Conservation (phyloP, 2,329 filamentous ascomycete genomes). For the Dothideomycetes sp. region DNA sequence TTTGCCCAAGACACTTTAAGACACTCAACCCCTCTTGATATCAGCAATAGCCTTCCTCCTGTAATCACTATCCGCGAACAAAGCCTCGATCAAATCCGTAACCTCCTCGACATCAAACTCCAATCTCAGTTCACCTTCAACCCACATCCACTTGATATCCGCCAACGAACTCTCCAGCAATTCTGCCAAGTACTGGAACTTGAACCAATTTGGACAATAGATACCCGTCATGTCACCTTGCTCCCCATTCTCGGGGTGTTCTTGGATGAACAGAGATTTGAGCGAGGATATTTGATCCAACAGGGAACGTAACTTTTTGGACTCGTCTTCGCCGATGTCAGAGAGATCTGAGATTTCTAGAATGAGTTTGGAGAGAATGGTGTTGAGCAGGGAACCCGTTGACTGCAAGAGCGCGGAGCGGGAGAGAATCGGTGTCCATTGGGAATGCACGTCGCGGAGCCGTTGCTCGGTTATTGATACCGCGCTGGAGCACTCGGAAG, state of each 20-base stretch:
- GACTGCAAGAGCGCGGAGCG: conserved; percentile 53
- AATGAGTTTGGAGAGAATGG: conserved; percentile 50
- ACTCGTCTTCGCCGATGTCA: conserved; percentile 56
- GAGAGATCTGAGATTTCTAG: conserved; percentile 53
- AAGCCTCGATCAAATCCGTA: conserved; percentile 52
- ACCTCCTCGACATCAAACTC: conserved; percentile 55
- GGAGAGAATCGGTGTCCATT: conserved; percentile 51
- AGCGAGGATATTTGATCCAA: conserved; percentile 48
- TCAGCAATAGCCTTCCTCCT: conserved; percentile 49
- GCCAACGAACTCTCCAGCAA: conserved; percentile 54
- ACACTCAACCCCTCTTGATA: conserved; percentile 34
- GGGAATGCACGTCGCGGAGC: conserved; percentile 45
- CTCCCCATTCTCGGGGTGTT: conserved; percentile 28
- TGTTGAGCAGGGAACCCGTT: conserved; percentile 49
- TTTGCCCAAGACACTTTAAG: too few relatives aligned
- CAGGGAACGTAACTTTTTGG: conserved; percentile 47
- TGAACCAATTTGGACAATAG: conserved; percentile 55
- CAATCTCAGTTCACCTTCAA: conserved; percentile 52
- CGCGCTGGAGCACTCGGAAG: conserved; percentile 51
- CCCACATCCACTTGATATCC: conserved; percentile 58
- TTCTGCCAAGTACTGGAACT: conserved; percentile 55
- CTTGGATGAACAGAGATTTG: conserved; percentile 47
- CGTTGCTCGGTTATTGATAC: conserved; percentile 49
- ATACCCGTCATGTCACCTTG: conserved; percentile 47
- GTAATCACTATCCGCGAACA: conserved; percentile 55